phyloP scores from a whole-genome alignment of 1,139 yeast species.

The Candida sanyaensis region DNA sequence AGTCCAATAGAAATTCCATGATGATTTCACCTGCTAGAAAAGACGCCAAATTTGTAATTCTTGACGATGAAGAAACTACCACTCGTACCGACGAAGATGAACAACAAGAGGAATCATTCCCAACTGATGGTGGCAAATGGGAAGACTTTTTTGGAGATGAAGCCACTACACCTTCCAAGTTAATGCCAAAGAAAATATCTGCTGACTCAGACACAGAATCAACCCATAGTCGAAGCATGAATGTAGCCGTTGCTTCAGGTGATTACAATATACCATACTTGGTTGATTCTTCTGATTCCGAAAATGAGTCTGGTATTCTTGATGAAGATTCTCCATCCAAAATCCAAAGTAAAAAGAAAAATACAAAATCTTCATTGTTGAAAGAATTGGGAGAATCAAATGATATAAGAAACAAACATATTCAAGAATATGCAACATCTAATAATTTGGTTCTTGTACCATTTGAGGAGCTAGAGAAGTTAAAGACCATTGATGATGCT shows the following conservation, averaged over 20 bases:
- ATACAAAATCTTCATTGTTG: slow-evolving; percentile 21
- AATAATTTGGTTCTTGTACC: slow-evolving; percentile 54
- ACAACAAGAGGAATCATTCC: slow-evolving; percentile 5
- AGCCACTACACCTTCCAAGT: slow-evolving; percentile 25
- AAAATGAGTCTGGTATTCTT: slow-evolving; percentile 17
- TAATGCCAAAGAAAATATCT: not conserved
- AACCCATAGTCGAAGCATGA: slow-evolving; percentile 12
- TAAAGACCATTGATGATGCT: slow-evolving; percentile 23
- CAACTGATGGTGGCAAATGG: slow-evolving; percentile 37
- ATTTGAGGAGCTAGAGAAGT: slow-evolving; percentile 43
- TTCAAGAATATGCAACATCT: slow-evolving; percentile 47
- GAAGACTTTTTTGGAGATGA: slow-evolving; percentile 43
- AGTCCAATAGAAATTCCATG: slow-evolving; percentile 25
- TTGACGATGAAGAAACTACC: slow-evolving; percentile 22
- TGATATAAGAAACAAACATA: slow-evolving; percentile 23
- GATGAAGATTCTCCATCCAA: slow-evolving; percentile 8
- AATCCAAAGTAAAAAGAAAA: slow-evolving; percentile 13
- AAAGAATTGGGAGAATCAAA: slow-evolving; percentile 20
- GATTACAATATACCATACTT: slow-evolving; percentile 27
- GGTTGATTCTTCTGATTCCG: slow-evolving; percentile 42
- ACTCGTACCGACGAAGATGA: slow-evolving; percentile 6
- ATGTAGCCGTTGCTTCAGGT: slow-evolving; percentile 9
- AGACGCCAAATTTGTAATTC: slow-evolving; percentile 32
- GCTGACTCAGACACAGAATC: slow-evolving; percentile 24
- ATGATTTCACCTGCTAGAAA: slow-evolving; percentile 39